A percentile compares a stretch with the other conserved stretches of the same genome.
phyloP scores from a whole-genome alignment of 2,329 filamentous ascomycete species.

The Clonostachys rosea region DNA sequence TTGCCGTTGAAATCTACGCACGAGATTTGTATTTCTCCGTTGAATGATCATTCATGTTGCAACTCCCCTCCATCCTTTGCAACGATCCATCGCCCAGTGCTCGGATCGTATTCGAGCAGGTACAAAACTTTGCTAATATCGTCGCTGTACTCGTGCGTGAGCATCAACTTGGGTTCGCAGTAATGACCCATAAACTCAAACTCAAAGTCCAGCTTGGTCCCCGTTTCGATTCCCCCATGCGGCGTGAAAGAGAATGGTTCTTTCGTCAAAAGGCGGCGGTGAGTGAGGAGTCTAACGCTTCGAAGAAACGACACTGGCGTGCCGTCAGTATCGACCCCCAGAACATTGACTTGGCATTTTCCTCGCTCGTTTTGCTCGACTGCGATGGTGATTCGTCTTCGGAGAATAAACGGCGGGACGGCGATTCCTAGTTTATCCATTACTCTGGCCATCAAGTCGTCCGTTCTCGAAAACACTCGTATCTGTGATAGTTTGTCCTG shows the following conservation, averaged over 20 bases:
- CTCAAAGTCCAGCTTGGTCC: constrained; percentile 23
- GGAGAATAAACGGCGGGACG: constrained; percentile 30
- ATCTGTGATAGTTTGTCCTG: constrained; percentile 24
- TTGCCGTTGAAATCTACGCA: too few relatives aligned
- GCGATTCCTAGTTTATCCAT: constrained; percentile 29
- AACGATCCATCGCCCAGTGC: neutral
- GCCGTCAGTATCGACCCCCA: constrained; percentile 31
- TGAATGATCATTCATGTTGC: too few relatives aligned
- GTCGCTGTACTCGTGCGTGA: neutral
- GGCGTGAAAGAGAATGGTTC: constrained; percentile 32
- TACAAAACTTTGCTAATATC: neutral
- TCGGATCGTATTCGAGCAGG: neutral
- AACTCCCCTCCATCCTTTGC: neutral
- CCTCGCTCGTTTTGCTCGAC: constrained; percentile 10
- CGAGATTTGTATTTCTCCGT: too few relatives aligned
- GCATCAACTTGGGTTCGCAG: constrained; percentile 28
- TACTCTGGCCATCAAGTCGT: constrained; percentile 30
- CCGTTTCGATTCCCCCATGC: constrained; percentile 15
- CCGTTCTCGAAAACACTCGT: constrained; percentile 26
- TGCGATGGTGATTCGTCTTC: constrained; percentile 21
- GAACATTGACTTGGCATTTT: constrained; percentile 18
- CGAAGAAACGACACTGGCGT: constrained; percentile 32
- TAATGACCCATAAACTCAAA: constrained; percentile 44
- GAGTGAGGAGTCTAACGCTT: constrained; percentile 30
- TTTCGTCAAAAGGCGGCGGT: constrained; percentile 20